Evolutionary conservation across 306 rosid species (phyloP), one percentile per base, ranked within the genome.

Genomic region (Quercus variabilis): DNA sequence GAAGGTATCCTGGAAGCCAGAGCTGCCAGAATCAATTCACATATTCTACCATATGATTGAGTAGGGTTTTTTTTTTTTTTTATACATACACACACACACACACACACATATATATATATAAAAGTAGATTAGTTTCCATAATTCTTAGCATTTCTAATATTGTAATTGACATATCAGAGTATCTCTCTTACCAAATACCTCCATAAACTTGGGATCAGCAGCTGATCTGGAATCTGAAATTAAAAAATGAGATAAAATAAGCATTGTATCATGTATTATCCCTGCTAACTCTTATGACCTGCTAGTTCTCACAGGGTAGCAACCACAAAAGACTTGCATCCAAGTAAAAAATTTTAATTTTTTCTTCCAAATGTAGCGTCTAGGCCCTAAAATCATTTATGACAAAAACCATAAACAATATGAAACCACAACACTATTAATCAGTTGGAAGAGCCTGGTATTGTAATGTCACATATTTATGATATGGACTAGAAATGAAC

Each of bases 201-300:
- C 99, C 67, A 81, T 67, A 87, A 88, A 93, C 88, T 93, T 96
- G 75, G 89, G 88, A 83, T 88, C 94, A 72, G 89, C 96, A 14
- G 85, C 86, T 79, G 91, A 75, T 83, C 89, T 91, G 76, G 97
- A 90, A 90, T 90, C 99, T 96, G 98, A 82, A 85, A 83, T 75
- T 49, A n/a, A 51, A 85, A 78, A 81, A 74, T 58, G 43, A 79
- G 73, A 76, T 14, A 73, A 49, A 20, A 52, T 72, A 72, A 78
- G 86, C 60, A 58, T 60, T 41, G 33, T 65, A 65, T 9, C 81
- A 63, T 54, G 63, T 51, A 75, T 51, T 57, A 25, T 75, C 75
- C 73, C 79, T 23, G 43, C 64, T 38, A 62, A 71, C 70, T 57
- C 33, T 56, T n/a, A 71, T 21, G 74, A 78, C 46, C 71, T 4